Conservation (phyloP, 257 asterid genomes). For the Nicotiana obtusifolia region DNA sequence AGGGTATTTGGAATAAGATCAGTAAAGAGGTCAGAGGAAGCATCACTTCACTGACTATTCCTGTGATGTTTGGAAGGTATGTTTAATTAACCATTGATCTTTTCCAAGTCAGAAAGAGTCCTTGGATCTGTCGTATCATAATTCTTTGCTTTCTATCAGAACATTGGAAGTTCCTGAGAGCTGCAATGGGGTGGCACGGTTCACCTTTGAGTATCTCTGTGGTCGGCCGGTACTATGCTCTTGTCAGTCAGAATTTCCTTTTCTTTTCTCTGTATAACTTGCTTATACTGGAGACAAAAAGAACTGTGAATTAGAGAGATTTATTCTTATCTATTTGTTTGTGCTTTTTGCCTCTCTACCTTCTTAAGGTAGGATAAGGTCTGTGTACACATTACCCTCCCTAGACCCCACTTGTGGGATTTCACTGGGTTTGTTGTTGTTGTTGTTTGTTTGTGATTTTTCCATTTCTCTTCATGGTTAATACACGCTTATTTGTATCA, state of each 20-base stretch:
- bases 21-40: conserved; percentile 44
- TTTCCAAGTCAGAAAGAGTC: background rate
- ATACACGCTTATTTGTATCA: background rate
- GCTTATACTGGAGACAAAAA: background rate
- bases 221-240: conserved; percentile 64
- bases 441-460: background rate
- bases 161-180: conserved; percentile 71
- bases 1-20: conserved; percentile 52
- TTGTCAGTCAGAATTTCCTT: conserved; percentile 1
- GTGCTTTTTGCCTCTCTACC: background rate
- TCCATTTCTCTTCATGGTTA: background rate
- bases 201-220: conserved; percentile 77
- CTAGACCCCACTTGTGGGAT: too few relatives aligned
- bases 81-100: conserved; percentile 6
- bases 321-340: background rate
- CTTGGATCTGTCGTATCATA: background rate
- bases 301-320: background rate
- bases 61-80: conserved; percentile 97
- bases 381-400: too few relatives aligned
- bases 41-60: conserved; percentile 55
- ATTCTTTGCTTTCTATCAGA: conserved; percentile 35
- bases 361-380: too few relatives aligned
- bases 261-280: background rate
- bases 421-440: too few relatives aligned
- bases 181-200: conserved; percentile 81